A percentile compares a stretch with the other conserved stretches of the same genome.
phyloP scores from a whole-genome alignment of 805 yeast genomes.

The Kodamaea kaohsiungensis region DNA sequence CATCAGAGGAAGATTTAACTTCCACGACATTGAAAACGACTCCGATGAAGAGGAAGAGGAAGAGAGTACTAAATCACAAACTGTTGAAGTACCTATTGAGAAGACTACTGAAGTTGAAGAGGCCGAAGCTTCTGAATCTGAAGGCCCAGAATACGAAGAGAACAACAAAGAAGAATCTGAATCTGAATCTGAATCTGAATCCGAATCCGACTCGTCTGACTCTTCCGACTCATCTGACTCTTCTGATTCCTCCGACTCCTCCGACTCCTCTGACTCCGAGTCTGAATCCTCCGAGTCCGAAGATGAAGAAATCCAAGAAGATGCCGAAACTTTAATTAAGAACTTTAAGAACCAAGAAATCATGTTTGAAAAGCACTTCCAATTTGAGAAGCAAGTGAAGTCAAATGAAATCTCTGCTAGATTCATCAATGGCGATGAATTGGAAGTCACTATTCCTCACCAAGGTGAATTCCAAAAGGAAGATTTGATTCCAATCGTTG shows the following conservation, averaged over 20 bases:
- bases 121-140: constrained; percentile 13
- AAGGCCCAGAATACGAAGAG: constrained; percentile 7
- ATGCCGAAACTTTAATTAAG: constrained; percentile 36
- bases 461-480: constrained; percentile 15
- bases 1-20: constrained; percentile 40
- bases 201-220: constrained; percentile 18
- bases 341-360: constrained; percentile 42
- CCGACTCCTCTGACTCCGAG: constrained; percentile 17
- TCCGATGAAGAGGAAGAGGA: constrained; percentile 23
- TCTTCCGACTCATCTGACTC: constrained; percentile 19
- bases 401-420: constrained; percentile 39
- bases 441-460: constrained; percentile 43
- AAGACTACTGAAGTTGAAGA: constrained; percentile 17
- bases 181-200: constrained; percentile 16
- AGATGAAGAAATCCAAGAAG: constrained; percentile 44
- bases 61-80: constrained; percentile 13
- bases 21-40: constrained; percentile 22
- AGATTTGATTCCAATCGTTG: constrained; percentile 14
- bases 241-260: constrained; percentile 14
- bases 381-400: constrained; percentile 40
- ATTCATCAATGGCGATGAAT: constrained; percentile 39
- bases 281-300: constrained; percentile 16
- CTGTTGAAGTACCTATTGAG: constrained; percentile 7
- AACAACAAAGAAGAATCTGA: constrained; percentile 8
- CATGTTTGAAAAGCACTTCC: constrained; percentile 43